phyloP scores from a whole-genome alignment of 1,139 yeast species.

The Casaregolazyma lundiana region DNA sequence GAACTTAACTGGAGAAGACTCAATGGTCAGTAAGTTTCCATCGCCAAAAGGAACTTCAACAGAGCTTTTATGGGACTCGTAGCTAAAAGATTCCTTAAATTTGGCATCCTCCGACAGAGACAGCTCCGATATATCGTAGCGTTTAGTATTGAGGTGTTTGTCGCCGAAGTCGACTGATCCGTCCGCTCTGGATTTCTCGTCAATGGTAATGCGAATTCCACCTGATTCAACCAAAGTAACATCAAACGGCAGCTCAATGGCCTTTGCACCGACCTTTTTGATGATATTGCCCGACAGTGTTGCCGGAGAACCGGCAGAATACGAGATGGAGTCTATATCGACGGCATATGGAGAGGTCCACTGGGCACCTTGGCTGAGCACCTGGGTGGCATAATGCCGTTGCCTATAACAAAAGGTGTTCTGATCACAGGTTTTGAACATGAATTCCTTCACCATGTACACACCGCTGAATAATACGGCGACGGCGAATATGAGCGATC shows the following conservation, averaged over 20 bases:
- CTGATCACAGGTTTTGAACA: constrained; percentile 76
- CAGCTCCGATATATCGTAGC: constrained; percentile 66
- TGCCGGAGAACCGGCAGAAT: constrained; percentile 1
- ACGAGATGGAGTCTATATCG: constrained; percentile 39
- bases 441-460: constrained; percentile 57
- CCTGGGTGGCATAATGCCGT: constrained; percentile 58
- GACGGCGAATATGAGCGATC: constrained; percentile 12
- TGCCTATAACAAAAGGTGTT: constrained; percentile 86
- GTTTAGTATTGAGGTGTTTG: constrained; percentile 30
- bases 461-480: constrained; percentile 19
- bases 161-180: constrained; percentile 32
- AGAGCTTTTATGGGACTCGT: constrained; percentile 9
- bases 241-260: constrained; percentile 49
- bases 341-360: constrained; percentile 49
- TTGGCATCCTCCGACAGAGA: constrained; percentile 41
- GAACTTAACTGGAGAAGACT: constrained; percentile 50
- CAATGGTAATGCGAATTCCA: constrained; percentile 55
- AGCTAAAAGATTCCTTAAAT: constrained; percentile 2
- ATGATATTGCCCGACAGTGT: constrained; percentile 40
- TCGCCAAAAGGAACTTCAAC: constrained; percentile 38
- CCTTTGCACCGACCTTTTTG: constrained; percentile 33
- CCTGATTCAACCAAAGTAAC: constrained; percentile 52
- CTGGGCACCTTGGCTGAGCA: constrained; percentile 27
- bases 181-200: constrained; percentile 49
- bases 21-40: constrained; percentile 39